Evolutionary conservation across 2,329 filamentous ascomycete species (phyloP).

Genomic region (Blumeriella jaapii): DNA sequence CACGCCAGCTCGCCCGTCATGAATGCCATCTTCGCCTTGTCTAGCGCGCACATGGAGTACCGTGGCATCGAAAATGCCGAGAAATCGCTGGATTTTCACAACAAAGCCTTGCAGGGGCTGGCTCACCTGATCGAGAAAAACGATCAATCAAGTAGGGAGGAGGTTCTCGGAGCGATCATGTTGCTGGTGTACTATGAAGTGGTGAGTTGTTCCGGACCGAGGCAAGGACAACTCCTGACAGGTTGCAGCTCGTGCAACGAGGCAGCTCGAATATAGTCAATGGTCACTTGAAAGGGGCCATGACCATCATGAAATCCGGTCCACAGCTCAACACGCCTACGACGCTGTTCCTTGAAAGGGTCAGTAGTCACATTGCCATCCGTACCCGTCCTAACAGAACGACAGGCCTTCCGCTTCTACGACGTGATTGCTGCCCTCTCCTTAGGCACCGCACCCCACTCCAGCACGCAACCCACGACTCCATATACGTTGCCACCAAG

Average conservation of each 20-base stretch:
- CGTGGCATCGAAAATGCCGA: constrained; percentile 40
- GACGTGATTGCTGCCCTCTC: constrained; percentile 54
- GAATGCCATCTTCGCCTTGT: constrained; percentile 74
- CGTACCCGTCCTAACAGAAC: constrained; percentile 27
- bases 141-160: constrained; percentile 39
- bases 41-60: constrained; percentile 73
- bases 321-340: constrained; percentile 37
- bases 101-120: constrained; percentile 45
- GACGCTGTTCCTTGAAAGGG: constrained; percentile 46
- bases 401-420: constrained; percentile 51
- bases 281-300: constrained; percentile 48
- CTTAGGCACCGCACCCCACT: constrained; percentile 45
- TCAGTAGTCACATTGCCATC: constrained; percentile 24
- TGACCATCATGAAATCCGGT: constrained; percentile 46
- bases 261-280: constrained; percentile 48
- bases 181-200: constrained; percentile 53
- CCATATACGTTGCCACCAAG: constrained; percentile 36
- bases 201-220: constrained; percentile 30
- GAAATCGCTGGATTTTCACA: constrained; percentile 48
- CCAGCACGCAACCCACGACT: constrained; percentile 36
- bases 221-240: constrained; percentile 26
- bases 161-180: constrained; percentile 49
- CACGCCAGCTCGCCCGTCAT: constrained; percentile 49
- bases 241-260: constrained; percentile 43
- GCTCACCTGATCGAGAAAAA: constrained; percentile 44